phyloP scores from a whole-genome alignment of 352 stramenopile species.

The Phytophthora syringae region DNA sequence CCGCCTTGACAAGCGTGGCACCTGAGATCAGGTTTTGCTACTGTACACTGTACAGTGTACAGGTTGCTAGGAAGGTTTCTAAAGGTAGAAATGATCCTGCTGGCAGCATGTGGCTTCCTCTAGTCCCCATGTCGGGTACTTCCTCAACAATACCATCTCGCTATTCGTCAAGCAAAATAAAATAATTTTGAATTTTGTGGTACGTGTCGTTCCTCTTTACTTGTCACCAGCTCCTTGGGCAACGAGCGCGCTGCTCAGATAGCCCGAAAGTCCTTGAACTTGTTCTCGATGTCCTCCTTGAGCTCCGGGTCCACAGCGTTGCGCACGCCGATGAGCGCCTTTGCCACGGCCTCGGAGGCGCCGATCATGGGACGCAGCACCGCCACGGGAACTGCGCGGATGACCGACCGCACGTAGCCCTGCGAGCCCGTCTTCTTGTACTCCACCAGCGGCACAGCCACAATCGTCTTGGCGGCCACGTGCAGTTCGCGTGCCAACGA shows the following conservation, averaged over 20 bases:
- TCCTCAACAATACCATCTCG: too few relatives aligned
- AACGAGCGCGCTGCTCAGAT: conserved; percentile 27
- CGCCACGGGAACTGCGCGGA: conserved; percentile 86
- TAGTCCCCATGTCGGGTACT: conserved; percentile 3
- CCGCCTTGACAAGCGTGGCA: too few relatives aligned
- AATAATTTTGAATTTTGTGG: too few relatives aligned
- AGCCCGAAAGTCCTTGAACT: conserved; percentile 89
- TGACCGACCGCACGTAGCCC: conserved; percentile 88
- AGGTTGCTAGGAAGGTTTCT: too few relatives aligned
- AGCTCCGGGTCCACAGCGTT: conserved; percentile 89
- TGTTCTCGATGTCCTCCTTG: conserved; percentile 92
- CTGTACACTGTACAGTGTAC: too few relatives aligned
- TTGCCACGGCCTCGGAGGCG: conserved; percentile 84
- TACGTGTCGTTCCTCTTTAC: too few relatives aligned
- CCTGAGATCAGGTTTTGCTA: too few relatives aligned
- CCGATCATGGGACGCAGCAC: conserved; percentile 90
- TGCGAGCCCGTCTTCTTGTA: conserved; percentile 92
- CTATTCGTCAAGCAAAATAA: conserved; percentile 11
- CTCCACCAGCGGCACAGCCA: conserved; percentile 88
- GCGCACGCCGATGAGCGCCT: conserved; percentile 86
- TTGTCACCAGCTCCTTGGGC: too few relatives aligned
- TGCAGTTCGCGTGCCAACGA: conserved; percentile 85
- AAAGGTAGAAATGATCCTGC: too few relatives aligned
- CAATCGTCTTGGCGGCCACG: conserved; percentile 87
- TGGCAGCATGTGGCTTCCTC: conserved; percentile 12